Conservation (phyloP, 1,139 yeast genomes). For the Scheffersomyces parashehatae region DNA sequence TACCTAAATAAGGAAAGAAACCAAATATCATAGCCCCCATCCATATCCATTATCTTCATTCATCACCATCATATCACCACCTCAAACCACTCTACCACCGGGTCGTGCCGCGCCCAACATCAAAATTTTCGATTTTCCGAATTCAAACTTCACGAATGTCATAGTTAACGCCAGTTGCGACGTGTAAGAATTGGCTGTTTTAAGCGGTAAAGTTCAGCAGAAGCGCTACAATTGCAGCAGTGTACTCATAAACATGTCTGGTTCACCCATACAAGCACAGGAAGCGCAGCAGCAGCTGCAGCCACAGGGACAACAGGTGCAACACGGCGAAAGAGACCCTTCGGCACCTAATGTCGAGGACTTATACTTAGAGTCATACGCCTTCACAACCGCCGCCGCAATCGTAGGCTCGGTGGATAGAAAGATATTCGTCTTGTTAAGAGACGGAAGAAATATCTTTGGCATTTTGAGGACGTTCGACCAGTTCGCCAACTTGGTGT, state of each 20-base stretch:
- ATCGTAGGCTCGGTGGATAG: slow-evolving; percentile 92
- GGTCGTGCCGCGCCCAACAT: slow-evolving; percentile 7
- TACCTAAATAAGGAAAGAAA: too few relatives aligned
- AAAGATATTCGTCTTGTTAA: slow-evolving; percentile 77
- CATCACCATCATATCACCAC: too few relatives aligned
- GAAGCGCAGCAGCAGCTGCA: slow-evolving; percentile 3
- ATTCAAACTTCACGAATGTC: too few relatives aligned
- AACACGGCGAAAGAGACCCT: slow-evolving; percentile 15
- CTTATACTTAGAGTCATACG: slow-evolving; percentile 65
- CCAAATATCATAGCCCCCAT: too few relatives aligned
- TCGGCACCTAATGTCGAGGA: slow-evolving; percentile 46
- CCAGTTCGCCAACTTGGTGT: slow-evolving; percentile 89
- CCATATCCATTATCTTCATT: too few relatives aligned
- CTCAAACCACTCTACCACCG: neutral
- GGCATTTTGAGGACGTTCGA: slow-evolving; percentile 95
- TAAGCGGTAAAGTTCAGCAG: too few relatives aligned
- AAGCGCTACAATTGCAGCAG: too few relatives aligned
- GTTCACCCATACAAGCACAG: slow-evolving; percentile 7
- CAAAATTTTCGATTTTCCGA: slow-evolving; percentile 4
- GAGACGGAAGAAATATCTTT: slow-evolving; percentile 87
- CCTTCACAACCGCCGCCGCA: slow-evolving; percentile 96
- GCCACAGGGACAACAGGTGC: slow-evolving; percentile 1
- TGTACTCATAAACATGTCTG: slow-evolving; percentile 3
- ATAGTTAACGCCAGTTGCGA: too few relatives aligned
- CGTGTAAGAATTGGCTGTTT: too few relatives aligned